Conservation (phyloP, 345 rosid genomes). For the Aegle marmelos region DNA sequence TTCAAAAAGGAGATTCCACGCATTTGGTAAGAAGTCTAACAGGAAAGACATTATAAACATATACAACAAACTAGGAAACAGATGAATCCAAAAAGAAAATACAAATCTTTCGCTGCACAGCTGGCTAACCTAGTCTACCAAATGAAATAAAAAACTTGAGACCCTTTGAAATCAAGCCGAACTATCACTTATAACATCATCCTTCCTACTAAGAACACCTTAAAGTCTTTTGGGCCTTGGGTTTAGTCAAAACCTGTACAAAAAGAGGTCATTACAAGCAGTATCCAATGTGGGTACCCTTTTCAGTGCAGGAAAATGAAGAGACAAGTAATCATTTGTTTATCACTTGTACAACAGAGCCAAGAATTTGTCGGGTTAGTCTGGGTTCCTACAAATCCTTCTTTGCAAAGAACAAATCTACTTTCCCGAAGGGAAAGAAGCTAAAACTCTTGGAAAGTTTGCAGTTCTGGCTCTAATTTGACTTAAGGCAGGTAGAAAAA, state of each 20-base stretch:
- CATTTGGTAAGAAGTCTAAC: too few relatives aligned
- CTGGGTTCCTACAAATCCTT: neutral
- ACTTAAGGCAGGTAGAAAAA: too few relatives aligned
- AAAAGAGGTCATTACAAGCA: neutral
- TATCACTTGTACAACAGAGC: neutral
- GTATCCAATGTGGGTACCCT: neutral
- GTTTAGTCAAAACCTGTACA: neutral
- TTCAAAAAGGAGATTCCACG: neutral
- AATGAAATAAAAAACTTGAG: neutral
- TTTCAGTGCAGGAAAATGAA: neutral
- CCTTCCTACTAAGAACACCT: neutral
- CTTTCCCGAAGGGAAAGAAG: neutral
- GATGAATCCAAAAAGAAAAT: neutral
- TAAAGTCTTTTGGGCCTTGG: neutral
- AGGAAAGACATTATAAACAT: neutral
- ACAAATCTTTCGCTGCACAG: neutral
- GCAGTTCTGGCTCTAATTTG: too few relatives aligned
- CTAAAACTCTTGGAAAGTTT: neutral
- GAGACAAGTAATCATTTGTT: neutral
- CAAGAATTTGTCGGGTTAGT: neutral
- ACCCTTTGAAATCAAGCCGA: neutral
- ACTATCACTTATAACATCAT: neutral
- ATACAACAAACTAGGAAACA: neutral
- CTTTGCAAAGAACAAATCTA: neutral
- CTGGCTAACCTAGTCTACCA: neutral